phyloP scores from a whole-genome alignment of 2,329 filamentous ascomycete genomes.

The Xylariaceae sp. region DNA sequence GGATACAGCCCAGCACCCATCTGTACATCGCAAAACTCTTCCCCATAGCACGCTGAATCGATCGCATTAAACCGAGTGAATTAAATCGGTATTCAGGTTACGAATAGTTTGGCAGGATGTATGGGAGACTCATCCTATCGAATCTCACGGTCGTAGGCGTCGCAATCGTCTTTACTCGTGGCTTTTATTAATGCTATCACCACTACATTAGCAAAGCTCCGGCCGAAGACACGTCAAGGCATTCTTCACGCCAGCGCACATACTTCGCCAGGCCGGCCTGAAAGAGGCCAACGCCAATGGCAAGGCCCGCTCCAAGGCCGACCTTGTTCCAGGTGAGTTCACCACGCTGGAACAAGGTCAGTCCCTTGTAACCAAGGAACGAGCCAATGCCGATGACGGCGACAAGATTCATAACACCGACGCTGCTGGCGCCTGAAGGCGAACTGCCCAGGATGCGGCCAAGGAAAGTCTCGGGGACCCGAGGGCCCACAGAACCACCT shows the following conservation, averaged over 20 bases:
- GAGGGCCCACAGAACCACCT: conserved; percentile 29
- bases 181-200: too few species aligned
- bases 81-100: too few species aligned
- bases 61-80: too few species aligned
- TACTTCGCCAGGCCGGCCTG: conserved; percentile 48
- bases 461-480: conserved; percentile 46
- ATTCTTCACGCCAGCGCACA: conserved; percentile 23
- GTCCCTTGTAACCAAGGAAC: conserved; percentile 51
- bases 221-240: too few species aligned
- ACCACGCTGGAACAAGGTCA: conserved; percentile 50
- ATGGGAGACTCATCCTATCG: too few species aligned
- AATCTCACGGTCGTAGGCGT: too few species aligned
- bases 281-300: conserved; percentile 44
- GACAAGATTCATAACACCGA: conserved; percentile 44
- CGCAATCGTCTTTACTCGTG: too few species aligned
- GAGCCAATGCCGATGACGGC: conserved; percentile 49
- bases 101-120: too few species aligned
- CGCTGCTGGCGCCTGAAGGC: conserved; percentile 41
- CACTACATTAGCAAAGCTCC: too few species aligned
- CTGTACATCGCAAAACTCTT: too few species aligned
- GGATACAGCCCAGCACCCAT: too few species aligned
- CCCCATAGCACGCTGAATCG: too few species aligned
- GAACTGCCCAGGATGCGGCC: conserved; percentile 43
- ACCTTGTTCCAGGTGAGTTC: conserved; percentile 46
- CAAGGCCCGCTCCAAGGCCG: conserved; percentile 47